Evolutionary conservation across 2,329 filamentous ascomycete species (phyloP).

Genomic region (Pseudopithomyces maydicus): DNA sequence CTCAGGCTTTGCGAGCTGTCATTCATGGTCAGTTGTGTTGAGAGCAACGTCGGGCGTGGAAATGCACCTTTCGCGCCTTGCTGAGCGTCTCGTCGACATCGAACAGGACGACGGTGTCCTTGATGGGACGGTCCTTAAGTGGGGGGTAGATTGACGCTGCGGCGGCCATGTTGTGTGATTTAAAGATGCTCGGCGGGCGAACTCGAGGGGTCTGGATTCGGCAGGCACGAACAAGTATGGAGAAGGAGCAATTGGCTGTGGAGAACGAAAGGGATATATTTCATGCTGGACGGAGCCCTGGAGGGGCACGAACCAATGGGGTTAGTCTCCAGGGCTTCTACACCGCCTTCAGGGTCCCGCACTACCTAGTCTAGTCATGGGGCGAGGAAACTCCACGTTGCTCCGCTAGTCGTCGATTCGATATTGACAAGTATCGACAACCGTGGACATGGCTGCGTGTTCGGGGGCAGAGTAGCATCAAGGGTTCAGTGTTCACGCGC

Average conservation of each 20-base stretch:
- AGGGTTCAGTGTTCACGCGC: too few relatives aligned
- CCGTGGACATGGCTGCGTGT: too few relatives aligned
- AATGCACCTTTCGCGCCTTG: constrained; percentile 71
- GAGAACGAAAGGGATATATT: background rate
- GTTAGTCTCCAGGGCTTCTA: too few relatives aligned
- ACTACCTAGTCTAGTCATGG: too few relatives aligned
- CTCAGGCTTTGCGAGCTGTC: constrained; percentile 72
- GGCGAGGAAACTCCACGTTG: too few relatives aligned
- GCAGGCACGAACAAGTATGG: background rate
- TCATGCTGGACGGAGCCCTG: too few relatives aligned
- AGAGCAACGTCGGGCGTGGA: background rate
- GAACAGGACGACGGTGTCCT: constrained; percentile 93
- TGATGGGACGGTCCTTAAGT: constrained; percentile 81
- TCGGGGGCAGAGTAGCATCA: too few relatives aligned
- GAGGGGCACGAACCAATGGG: too few relatives aligned
- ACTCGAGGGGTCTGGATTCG: background rate
- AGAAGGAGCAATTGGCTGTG: background rate
- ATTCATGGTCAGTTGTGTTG: constrained; percentile 16
- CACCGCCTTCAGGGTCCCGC: too few relatives aligned
- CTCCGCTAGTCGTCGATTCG: too few relatives aligned
- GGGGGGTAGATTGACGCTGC: constrained; percentile 66
- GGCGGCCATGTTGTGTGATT: constrained; percentile 40
- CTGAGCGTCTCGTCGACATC: constrained; percentile 95
- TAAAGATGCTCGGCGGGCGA: background rate
- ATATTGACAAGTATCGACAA: too few relatives aligned